Base-by-base conservation (phyloP, 2,329 filamentous ascomycete genomes). In the Paraphoma chrysanthemicola region DNA sequence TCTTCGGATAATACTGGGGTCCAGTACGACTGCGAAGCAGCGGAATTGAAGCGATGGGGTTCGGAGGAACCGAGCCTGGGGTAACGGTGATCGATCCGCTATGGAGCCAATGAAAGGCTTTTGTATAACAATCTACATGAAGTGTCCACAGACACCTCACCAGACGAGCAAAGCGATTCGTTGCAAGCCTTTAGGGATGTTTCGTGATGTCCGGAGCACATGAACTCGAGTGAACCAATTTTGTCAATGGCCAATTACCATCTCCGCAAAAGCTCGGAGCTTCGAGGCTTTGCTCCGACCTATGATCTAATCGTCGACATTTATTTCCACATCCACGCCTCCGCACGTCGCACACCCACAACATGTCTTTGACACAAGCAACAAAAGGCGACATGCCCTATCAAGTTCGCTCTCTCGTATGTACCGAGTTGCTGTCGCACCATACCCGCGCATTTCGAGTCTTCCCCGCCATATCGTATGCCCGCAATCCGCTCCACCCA, bases 381-480 rank as follows among this genome's bases (percentile, higher is more conserved):
- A 65, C 58, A 29, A 76, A 73, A 70, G 68, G 68, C 68, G 70
- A 76, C 51, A 70, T 74, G 66, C 66, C 74, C 36, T 76, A 74
- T 56, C 74, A 77, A 70, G 75, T 74, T 57, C 73, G 75, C 57
- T 78, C 75, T 30, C 70, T 78, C 44, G 75, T 78, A 73, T 55
- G 75, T 75, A 50, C 16, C 28, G 23, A 33, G n/a, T 16, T 51
- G 41, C 51, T 31, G 38, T 28, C 42, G 30, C n/a, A 23, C 17
- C 14, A 31, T 36, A 6, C 36, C n/a, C 18, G 10, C 12, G n/a
- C 47, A 6, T 16, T 16, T 51, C 31, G 23, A 39, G 16, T 17
- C 17, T 12, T 12, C 6, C 14, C 41, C 29, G 47, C 16, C 44
- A 12, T 46, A 31, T 23, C 33, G 38, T 51, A 44, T 33, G 8